Evolutionary conservation across 2,329 filamentous ascomycete genomes (phyloP), one percentile per base, ranked within the genome.

Genomic region (Neopestalotiopsis sp.): DNA sequence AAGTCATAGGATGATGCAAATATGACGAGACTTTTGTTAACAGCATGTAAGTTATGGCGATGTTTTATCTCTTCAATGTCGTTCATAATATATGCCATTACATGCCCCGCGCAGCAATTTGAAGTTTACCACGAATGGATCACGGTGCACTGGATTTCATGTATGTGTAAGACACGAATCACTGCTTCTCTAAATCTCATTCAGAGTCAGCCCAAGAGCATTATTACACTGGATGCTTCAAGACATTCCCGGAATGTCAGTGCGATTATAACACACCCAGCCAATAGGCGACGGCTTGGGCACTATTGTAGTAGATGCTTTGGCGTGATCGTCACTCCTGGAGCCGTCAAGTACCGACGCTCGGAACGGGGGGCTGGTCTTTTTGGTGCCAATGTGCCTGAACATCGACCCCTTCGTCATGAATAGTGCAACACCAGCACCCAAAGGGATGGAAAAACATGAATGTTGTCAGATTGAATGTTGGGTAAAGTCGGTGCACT

Each of bases 321-420:
- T 30, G 32, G 59, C 59, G 32, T 62, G 59, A 62, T 62, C 59
- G 34, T 62, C 59, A 20, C 59, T 62, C 59, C 32, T 62, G 59
- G 57, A 59, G 57, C 24, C n/a, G 24, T 28, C n/a, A 58, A 12
- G 20, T 24, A 30, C 24, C 13, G 57, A 24, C 57, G 4, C 24
- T 32, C 57, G 30, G 20, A 53, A 34, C 57, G 20, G 57, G 57
- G 57, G 57, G 20, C 24, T 59, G n/a, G 17, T n/a, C 17, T 17
- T 20, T 20, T 9, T 53, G 14, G 34, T 10, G 34, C 34, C 34
- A 38, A 38, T 10, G 34, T 38, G 34, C 34, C 34, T 38, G 34
- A 38, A 38, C 6, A 38, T 10, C 34, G 24, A 38, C 34, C 34
- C 34, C 34, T 38, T 38, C 34, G 34, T 38, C 34, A 10, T 10